Evolutionary conservation across 768 basidiomycete species (phyloP), one percentile per base, ranked within the genome.

Genomic region (Lactarius akahatsu): DNA sequence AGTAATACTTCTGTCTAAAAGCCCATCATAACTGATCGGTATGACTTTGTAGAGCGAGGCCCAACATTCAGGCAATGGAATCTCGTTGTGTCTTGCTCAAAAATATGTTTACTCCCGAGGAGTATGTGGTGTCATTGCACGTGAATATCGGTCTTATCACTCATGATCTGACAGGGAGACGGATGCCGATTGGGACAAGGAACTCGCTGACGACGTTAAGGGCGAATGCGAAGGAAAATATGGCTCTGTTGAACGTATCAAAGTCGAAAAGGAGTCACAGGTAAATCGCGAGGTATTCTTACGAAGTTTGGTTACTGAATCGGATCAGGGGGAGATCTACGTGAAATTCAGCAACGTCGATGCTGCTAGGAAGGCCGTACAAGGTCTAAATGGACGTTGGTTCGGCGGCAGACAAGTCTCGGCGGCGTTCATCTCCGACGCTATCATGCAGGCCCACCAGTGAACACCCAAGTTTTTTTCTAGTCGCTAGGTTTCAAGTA

Each of bases 51-150:
- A 94, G 92, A 64, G 80, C 83, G 68, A 88, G 88, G 71, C 89
- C 91, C 20, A 90, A 86, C 71, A 91, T 96, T 43, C 86, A 90
- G 74, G 80, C 87, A 1, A 91, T 93, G 87, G 88, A 92, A 73
- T 95, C 96, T n/a, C 86, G 87, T 60, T 96, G 87, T 57, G 86
- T 98, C 43, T 78, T 98, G 38, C 77, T 98, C 72, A 93, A 89
- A 77, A 95, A 99, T 73, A 96, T 98, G 92, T 99, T 99, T 75
- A 83, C 92, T 74, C 93, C 96, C n/a, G 95, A 93, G 78, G 92
- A 97, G 94, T 96, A 73, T 60, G 91, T 78, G 15, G 26, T 38
- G 41, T 67, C 64, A 23, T 38, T 10, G 4, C 7, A 2, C 50
- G 5, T 57, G 23, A 62, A 20, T 50, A 32, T 11, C 1, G 40